These are phyloP conservation scores for Pilatotrama ljubarskyi DNA, from an alignment of 768 basidiomycete genomes.

Conservation along the genomic window DNA sequence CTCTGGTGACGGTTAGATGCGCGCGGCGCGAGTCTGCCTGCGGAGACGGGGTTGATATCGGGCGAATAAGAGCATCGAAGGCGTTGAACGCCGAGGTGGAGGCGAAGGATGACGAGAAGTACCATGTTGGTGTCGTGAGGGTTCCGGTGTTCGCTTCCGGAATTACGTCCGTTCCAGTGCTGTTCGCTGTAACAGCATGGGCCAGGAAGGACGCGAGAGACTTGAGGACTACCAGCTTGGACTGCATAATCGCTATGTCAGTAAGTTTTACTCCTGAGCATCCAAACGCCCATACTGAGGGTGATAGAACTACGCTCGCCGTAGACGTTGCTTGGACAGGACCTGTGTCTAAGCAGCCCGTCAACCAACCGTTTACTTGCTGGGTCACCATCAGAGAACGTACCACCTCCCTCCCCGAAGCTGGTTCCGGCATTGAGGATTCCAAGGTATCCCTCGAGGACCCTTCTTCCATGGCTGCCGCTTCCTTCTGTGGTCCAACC, in stretches of 20 bases:
- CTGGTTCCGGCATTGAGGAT: slow-evolving; percentile 69
- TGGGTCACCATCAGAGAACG: slow-evolving; percentile 5
- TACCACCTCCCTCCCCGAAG: slow-evolving; percentile 59
- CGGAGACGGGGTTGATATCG: slow-evolving; percentile 11
- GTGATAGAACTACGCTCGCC: slow-evolving; percentile 63
- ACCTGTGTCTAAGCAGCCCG: slow-evolving; percentile 28
- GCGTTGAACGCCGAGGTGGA: slow-evolving; percentile 49
- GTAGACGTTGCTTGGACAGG: slow-evolving; percentile 53
- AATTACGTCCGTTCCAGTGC: not conserved
- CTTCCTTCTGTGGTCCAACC: slow-evolving; percentile 60
- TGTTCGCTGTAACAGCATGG: slow-evolving; percentile 38
- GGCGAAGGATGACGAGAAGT: slow-evolving; percentile 60
- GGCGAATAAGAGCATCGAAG: slow-evolving; percentile 51
- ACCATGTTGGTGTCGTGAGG: slow-evolving; percentile 55
- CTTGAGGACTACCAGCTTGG: slow-evolving; percentile 72
- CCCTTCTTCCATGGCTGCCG: slow-evolving; percentile 56
- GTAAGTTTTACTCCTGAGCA: not conserved
- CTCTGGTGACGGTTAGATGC: not conserved
- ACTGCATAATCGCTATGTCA: slow-evolving; percentile 43
- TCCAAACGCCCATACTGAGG: slow-evolving; percentile 46
- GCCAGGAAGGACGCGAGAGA: slow-evolving; percentile 72
- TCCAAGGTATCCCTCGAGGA: slow-evolving; percentile 81
- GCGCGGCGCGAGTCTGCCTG: not conserved
- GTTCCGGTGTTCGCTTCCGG: not conserved
- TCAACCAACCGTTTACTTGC: not conserved